Conservation (phyloP, 805 yeast species). For the Schwanniomyces sp. region DNA sequence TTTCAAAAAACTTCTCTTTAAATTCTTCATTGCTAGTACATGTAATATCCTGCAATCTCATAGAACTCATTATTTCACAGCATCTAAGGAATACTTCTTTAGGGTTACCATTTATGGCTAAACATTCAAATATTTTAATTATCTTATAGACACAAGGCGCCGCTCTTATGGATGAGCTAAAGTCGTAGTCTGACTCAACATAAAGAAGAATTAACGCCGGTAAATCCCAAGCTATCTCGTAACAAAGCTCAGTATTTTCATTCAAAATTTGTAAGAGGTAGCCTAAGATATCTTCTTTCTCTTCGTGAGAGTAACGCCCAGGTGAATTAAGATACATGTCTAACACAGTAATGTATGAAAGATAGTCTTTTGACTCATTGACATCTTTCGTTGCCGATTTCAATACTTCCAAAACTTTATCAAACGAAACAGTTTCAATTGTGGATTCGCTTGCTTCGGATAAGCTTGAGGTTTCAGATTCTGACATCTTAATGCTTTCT, state of each 20-base stretch:
- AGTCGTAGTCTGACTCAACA: conserved; percentile 39
- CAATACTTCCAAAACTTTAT: conserved; percentile 25
- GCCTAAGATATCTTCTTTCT: conserved; percentile 49
- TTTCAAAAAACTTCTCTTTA: conserved; percentile 38
- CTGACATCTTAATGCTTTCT: conserved; percentile 11
- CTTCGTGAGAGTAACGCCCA: conserved; percentile 43
- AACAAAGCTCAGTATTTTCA: conserved; percentile 48
- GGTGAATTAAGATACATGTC: conserved; percentile 60
- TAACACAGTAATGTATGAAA: conserved; percentile 70
- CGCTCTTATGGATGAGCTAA: conserved; percentile 26
- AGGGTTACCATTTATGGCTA: conserved; percentile 73
- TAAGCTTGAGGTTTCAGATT: conserved; percentile 13
- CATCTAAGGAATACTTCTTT: conserved; percentile 74
- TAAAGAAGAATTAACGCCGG: conserved; percentile 65
- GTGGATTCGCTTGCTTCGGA: conserved; percentile 17
- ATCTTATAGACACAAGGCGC: conserved; percentile 40
- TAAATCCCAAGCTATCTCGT: conserved; percentile 90
- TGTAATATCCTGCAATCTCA: conserved; percentile 24
- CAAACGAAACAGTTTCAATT: conserved; percentile 23
- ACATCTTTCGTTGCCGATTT: conserved; percentile 34
- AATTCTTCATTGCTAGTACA: conserved; percentile 7
- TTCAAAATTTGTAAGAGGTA: conserved; percentile 44
- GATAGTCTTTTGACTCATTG: conserved; percentile 54
- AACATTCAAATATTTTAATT: conserved; percentile 55
- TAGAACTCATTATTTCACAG: conserved; percentile 57